These are phyloP conservation scores for Linderina pennispora DNA, from an alignment of 192 early-diverging fungal genomes.

Conservation along the genomic window DNA sequence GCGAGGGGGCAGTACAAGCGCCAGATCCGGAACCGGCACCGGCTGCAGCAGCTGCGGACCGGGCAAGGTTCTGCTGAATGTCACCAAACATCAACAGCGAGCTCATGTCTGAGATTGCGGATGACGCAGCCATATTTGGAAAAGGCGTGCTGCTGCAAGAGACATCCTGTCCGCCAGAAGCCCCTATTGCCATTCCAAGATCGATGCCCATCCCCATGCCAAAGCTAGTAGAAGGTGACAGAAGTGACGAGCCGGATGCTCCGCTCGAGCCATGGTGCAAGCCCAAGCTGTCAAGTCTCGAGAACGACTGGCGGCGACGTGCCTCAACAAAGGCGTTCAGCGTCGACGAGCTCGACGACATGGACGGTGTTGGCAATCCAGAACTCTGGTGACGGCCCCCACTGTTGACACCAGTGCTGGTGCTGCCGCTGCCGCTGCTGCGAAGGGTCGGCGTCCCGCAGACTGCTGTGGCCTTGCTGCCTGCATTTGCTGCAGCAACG, in stretches of 20 bases:
- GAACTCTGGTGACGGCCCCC: background rate
- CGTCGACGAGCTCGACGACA: constrained; percentile 9
- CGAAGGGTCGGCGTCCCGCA: background rate
- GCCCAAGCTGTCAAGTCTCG: constrained; percentile 4
- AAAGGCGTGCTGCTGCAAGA: background rate
- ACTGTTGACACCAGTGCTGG: background rate
- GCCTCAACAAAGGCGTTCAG: constrained; percentile 12
- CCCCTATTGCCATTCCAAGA: background rate
- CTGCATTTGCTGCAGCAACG: constrained; percentile 11
- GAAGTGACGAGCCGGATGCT: background rate
- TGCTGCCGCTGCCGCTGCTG: background rate
- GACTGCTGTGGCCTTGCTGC: background rate
- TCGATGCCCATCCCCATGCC: constrained; percentile 4
- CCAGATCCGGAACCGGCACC: too few relatives aligned
- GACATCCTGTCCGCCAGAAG: background rate
- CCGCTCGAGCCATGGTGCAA: background rate
- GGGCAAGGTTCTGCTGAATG: constrained; percentile 1
- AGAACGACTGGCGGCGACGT: background rate
- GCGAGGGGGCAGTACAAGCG: too few relatives aligned
- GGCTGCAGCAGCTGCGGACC: too few relatives aligned
- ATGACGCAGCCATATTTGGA: constrained; percentile 3
- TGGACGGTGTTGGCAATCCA: background rate
- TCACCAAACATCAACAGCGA: constrained; percentile 7
- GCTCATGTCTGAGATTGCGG: constrained; percentile 2
- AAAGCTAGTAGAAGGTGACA: background rate